Percentiles rank a stretch among this genome's conserved stretches.
Evolutionary conservation across 108 stramenopile genomes (phyloP).

Genomic region (Schizochytrium sp.): DNA sequence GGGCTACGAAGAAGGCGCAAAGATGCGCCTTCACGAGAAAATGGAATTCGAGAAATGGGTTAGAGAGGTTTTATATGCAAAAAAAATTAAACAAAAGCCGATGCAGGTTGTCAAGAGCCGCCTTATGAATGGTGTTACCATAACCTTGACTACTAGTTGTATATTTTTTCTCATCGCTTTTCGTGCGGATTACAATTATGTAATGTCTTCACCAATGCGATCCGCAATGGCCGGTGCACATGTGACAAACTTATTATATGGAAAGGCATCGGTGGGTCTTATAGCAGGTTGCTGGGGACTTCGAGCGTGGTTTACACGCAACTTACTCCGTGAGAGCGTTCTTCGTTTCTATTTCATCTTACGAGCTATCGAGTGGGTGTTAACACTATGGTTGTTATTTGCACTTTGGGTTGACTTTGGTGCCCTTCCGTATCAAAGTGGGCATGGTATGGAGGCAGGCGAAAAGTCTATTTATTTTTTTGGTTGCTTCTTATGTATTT

Average conservation of each 20-base stretch:
- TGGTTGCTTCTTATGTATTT: background rate
- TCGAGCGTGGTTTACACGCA: constrained; percentile 22
- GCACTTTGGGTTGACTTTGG: constrained; percentile 29
- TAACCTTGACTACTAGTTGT: background rate
- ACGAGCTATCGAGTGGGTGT: constrained; percentile 15
- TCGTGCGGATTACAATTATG: constrained; percentile 9
- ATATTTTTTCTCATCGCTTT: background rate
- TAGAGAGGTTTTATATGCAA: constrained; percentile 1
- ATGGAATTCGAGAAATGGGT: constrained; percentile 54
- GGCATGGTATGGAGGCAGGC: background rate
- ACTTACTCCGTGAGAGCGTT: background rate
- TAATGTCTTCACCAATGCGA: background rate
- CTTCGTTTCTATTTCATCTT: background rate
- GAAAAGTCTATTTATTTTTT: constrained; percentile 13
- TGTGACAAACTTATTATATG: background rate
- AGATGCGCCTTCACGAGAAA: constrained; percentile 17
- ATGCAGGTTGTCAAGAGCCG: constrained; percentile 54
- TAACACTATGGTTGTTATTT: constrained; percentile 14
- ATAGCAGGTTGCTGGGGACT: background rate
- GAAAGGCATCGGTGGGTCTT: constrained; percentile 35
- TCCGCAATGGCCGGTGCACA: constrained; percentile 4
- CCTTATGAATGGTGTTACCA: background rate
- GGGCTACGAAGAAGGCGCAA: background rate
- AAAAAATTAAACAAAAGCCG: constrained; percentile 9
- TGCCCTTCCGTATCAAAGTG: background rate